Percentiles rank a stretch among this genome's conserved stretches.
Evolutionary conservation across 129 eudicot genomes (phyloP).

Genomic region (Chrysanthemum lavandulifolium): DNA sequence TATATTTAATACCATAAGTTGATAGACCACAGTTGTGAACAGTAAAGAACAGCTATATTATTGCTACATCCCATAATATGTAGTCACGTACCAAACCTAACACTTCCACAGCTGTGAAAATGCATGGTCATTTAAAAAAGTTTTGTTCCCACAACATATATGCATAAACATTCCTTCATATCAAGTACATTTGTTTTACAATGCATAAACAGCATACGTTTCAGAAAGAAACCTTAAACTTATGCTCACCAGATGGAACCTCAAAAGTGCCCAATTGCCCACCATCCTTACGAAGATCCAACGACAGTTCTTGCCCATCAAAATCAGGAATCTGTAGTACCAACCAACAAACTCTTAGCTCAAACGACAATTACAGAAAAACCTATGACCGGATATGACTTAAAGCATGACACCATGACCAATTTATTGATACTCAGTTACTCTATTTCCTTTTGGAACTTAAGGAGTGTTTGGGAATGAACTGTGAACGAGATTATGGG

Average conservation of each 20-base stretch:
- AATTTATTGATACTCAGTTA: no score
- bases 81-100: background rate
- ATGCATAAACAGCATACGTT: background rate
- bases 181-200: background rate
- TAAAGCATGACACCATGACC: no score
- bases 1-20: no score
- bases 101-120: background rate
- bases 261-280: conserved; percentile 60
- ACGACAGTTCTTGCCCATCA: conserved; percentile 52
- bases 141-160: background rate
- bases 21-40: no score
- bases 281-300: conserved; percentile 50
- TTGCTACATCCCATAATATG: no score
- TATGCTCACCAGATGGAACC: conserved; percentile 54
- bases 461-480: no score
- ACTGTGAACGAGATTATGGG: no score
- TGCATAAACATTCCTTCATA: background rate
- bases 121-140: background rate
- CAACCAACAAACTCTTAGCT: conserved; percentile 14
- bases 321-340: conserved; percentile 60
- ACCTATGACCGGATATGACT: background rate
- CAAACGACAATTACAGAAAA: background rate
- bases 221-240: background rate
- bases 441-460: no score
- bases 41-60: no score